Conservation (phyloP, 2,329 filamentous ascomycete genomes). For the Chaetothyriales sp. region DNA sequence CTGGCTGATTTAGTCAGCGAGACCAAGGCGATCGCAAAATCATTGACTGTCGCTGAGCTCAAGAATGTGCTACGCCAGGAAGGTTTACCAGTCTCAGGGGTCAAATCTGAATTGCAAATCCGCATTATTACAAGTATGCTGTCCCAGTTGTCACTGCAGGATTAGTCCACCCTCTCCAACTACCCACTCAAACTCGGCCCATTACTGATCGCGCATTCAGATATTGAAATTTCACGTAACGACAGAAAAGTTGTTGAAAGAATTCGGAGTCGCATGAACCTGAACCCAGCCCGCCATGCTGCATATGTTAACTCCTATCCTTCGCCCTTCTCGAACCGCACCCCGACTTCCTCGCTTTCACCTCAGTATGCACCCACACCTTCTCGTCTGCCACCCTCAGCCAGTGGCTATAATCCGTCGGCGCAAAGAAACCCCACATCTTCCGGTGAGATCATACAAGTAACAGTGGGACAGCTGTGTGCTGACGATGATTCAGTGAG, state of each 20-base stretch:
- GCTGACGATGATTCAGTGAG: slow-evolving; percentile 22
- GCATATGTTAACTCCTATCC: slow-evolving; percentile 9
- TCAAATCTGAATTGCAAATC: slow-evolving; percentile 67
- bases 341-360: slow-evolving; percentile 14
- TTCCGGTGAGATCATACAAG: slow-evolving; percentile 5
- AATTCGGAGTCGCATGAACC: slow-evolving; percentile 9
- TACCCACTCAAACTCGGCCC: slow-evolving; percentile 7
- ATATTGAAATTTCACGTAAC: slow-evolving; percentile 13
- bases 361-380: slow-evolving; percentile 13
- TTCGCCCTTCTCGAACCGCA: slow-evolving; percentile 14
- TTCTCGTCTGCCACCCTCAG: slow-evolving; percentile 2
- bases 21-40: slow-evolving; percentile 33
- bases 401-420: slow-evolving; percentile 5
- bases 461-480: neutral
- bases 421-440: slow-evolving; percentile 2
- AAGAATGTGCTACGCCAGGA: slow-evolving; percentile 63
- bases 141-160: slow-evolving; percentile 5
- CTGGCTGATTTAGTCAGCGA: neutral
- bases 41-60: slow-evolving; percentile 49
- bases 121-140: slow-evolving; percentile 62
- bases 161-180: slow-evolving; percentile 1
- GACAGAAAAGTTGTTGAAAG: slow-evolving; percentile 9
- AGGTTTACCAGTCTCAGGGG: slow-evolving; percentile 60
- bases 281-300: slow-evolving; percentile 7
- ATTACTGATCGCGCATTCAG: slow-evolving; percentile 7